phyloP scores from a whole-genome alignment of 2,329 filamentous ascomycete genomes.

The Sclerotinia nivalis region DNA sequence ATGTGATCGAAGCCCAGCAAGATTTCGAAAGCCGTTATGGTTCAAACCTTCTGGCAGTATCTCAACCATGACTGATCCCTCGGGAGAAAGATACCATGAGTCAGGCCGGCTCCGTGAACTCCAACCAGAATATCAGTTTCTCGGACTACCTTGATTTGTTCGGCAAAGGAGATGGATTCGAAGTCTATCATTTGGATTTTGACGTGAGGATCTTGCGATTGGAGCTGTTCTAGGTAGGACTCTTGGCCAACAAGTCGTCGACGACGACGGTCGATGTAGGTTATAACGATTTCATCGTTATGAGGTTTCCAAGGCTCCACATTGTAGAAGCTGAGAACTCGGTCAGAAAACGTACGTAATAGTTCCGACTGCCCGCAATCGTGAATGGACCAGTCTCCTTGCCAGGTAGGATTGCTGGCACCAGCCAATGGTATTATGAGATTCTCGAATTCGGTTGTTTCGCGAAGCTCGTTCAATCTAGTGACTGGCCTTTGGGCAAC shows the following conservation, averaged over 20 bases:
- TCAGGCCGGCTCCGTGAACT: not conserved
- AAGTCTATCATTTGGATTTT: not conserved
- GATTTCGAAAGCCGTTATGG: constrained; percentile 1
- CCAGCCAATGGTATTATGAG: constrained; percentile 39
- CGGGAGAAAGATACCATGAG: constrained; percentile 5
- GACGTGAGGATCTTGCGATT: not conserved
- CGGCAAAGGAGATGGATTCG: not conserved
- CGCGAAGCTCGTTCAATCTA: constrained; percentile 10
- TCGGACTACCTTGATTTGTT: not conserved
- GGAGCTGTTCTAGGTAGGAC: not conserved
- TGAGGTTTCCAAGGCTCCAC: not conserved
- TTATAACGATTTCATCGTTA: not conserved
- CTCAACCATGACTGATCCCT: constrained; percentile 2
- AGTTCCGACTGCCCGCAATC: constrained; percentile 27
- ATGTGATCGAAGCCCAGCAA: not conserved
- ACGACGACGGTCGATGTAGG: not conserved
- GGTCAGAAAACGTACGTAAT: constrained; percentile 9
- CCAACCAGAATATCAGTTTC: not conserved
- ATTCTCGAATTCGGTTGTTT: constrained; percentile 13
- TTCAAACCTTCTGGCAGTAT: not conserved
- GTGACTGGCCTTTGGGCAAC: constrained; percentile 13
- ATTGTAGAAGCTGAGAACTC: constrained; percentile 18
- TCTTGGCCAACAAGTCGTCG: constrained; percentile 1
- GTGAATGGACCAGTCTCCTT: constrained; percentile 37
- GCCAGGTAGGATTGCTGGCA: constrained; percentile 39